Percentiles rank a stretch among this genome's conserved stretches.
These are phyloP conservation scores for Halocafeteria seosinensis DNA, from an alignment of 108 stramenopile genomes.

Conservation along the genomic window DNA sequence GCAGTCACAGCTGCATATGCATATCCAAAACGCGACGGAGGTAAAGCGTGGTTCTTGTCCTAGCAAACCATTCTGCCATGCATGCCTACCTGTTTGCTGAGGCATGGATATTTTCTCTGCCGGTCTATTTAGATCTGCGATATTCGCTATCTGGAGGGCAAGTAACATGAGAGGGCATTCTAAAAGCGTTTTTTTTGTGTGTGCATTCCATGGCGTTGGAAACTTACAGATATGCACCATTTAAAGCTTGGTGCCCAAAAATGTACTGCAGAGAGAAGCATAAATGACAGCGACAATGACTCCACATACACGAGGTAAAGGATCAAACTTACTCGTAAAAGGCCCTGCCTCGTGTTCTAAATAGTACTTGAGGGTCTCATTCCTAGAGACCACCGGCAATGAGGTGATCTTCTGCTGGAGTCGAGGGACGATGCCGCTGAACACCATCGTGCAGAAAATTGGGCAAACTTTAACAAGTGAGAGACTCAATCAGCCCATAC, in stretches of 20 bases:
- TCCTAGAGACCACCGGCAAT: background rate
- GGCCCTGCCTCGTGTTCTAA: constrained; percentile 10
- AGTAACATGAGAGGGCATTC: constrained; percentile 2
- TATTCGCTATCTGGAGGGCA: constrained; percentile 7
- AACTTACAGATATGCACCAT: background rate
- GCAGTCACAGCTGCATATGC: background rate
- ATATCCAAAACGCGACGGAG: too few species aligned
- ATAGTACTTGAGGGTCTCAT: background rate
- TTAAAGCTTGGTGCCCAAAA: constrained; percentile 12
- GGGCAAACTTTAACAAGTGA: too few species aligned
- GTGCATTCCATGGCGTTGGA: background rate
- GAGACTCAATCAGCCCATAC: too few species aligned
- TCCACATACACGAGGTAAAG: background rate
- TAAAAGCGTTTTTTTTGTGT: too few species aligned
- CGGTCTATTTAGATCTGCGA: constrained; percentile 15
- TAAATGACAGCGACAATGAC: background rate
- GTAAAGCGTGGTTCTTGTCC: too few species aligned
- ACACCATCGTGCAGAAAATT: too few species aligned
- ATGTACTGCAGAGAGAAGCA: background rate
- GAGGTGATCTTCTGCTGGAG: background rate
- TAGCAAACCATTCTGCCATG: too few species aligned
- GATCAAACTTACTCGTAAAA: constrained; percentile 8
- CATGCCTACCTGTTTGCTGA: too few species aligned
- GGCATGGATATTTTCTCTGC: constrained; percentile 8
- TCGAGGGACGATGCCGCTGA: background rate